phyloP scores from a whole-genome alignment of 2,329 filamentous ascomycete species.

The Talaromyces islandicus region DNA sequence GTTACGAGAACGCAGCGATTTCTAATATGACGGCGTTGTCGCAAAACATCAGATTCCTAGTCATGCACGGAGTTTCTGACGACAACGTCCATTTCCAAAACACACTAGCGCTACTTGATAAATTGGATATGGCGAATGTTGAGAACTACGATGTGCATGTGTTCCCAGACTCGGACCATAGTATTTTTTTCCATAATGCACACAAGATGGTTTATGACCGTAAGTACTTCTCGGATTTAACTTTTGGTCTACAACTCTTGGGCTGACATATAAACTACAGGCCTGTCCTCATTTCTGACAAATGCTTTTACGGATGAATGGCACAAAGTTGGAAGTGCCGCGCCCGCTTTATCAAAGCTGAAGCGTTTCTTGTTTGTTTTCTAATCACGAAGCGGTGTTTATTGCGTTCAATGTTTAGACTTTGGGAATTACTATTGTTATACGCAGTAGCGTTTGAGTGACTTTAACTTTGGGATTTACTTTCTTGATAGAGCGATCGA shows the following conservation, averaged over 20 bases:
- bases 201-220: conserved; percentile 89
- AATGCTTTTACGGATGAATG: conserved; percentile 11
- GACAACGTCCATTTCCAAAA: conserved; percentile 99
- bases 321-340: conserved; percentile 5
- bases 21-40: conserved; percentile 66
- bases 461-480: not conserved
- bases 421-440: not conserved
- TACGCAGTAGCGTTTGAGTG: not conserved
- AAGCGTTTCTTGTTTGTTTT: not conserved
- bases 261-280: not conserved
- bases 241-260: not conserved
- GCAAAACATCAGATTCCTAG: conserved; percentile 75
- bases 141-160: conserved; percentile 96
- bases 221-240: conserved; percentile 45
- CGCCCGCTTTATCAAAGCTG: not conserved
- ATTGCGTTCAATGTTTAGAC: not conserved
- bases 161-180: conserved; percentile 93
- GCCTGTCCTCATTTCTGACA: conserved; percentile 8
- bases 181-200: conserved; percentile 91
- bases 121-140: conserved; percentile 70
- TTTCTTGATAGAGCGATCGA: not conserved
- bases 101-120: conserved; percentile 78
- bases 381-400: not conserved
- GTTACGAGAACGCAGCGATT: conserved; percentile 72
- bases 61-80: conserved; percentile 96